These are phyloP conservation scores for Colletotrichum orbiculare DNA, from an alignment of 2,329 filamentous ascomycete species.

Conservation along the genomic window DNA sequence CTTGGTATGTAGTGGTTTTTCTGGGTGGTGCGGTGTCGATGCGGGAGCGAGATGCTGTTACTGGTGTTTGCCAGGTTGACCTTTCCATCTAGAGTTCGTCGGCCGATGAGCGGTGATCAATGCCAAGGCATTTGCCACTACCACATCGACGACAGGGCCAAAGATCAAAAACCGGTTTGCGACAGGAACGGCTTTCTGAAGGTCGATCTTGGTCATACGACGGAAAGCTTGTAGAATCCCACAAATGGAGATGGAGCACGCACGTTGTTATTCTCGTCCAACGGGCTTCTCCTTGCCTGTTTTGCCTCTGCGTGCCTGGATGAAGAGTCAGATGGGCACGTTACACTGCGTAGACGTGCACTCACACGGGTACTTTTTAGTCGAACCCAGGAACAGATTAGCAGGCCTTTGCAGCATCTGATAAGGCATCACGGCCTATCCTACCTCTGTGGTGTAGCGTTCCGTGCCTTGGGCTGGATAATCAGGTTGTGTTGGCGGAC, in stretches of 20 bases:
- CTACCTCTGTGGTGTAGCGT: no score
- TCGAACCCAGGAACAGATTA: no score
- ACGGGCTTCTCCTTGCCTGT: no score
- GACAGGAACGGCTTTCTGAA: slow-evolving; percentile 33
- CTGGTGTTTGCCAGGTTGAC: slow-evolving; percentile 15
- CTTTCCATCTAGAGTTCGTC: slow-evolving; percentile 7
- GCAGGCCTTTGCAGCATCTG: no score
- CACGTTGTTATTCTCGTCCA: neutral
- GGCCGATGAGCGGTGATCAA: slow-evolving; percentile 26
- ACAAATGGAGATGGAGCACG: slow-evolving; percentile 12
- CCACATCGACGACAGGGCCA: slow-evolving; percentile 19
- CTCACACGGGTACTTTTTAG: no score
- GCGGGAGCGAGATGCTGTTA: no score
- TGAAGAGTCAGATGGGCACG: no score
- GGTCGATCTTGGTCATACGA: slow-evolving; percentile 33
- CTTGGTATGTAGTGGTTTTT: neutral
- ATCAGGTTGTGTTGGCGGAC: neutral
- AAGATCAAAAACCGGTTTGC: slow-evolving; percentile 34
- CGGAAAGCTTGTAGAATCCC: slow-evolving; percentile 25
- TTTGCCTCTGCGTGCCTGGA: no score
- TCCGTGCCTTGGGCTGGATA: no score
- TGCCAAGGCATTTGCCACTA: slow-evolving; percentile 35
- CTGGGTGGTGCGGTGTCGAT: neutral
- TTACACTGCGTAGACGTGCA: no score
- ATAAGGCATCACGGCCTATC: slow-evolving; percentile 3